Base-by-base conservation (phyloP, 192 early-diverging fungal genomes). In the Diversispora eburnea region DNA sequence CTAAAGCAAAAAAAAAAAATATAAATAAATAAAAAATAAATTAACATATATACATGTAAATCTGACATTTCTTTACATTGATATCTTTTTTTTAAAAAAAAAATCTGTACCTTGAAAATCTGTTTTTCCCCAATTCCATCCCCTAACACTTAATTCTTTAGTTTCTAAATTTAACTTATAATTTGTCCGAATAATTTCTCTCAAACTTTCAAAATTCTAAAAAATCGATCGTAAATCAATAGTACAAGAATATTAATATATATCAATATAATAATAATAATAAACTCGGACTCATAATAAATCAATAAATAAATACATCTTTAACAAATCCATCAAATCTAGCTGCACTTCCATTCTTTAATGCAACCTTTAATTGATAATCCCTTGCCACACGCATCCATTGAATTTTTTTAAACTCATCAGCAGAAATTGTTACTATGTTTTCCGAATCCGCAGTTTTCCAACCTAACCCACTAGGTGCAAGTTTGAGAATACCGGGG, bases 71-170 rank as follows among this genome's bases (percentile, higher is more conserved):
- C n/a, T 13, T 54, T 54, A 17, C n/a, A 10, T 9, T 54, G 0
- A 54, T 4, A 54, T 17, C 22, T 25, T 0, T 68, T 41, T 51
- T 52, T n/a, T n/a, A n/a, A n/a, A 55, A 39, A 42, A 67, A 41
- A 19, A 19, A 69, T 33, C 55, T 20, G 55, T 85, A 81, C 90
- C 89, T 76, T 91, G 85, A 74, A 94, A 92, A 56, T 93, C 93
- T 20, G 90, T 85, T 75, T 89, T 87, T 65, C 97, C 97, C 97
- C 97, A 99, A 84, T 99, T 98, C 91, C 94, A 96, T 42, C 97
- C 97, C 72, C 90, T 91, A 9, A 96, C 78, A 73, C 93, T 93
- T 59, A 93, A 78, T 72, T 99, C 95, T 75, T 89, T 91, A 33
- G 81, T 76, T 72, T 98, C 95, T 19, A 99, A 77, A 0, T 80